Base-by-base conservation (phyloP, 2,329 filamentous ascomycete species). In the Sporothrix humicola region DNA sequence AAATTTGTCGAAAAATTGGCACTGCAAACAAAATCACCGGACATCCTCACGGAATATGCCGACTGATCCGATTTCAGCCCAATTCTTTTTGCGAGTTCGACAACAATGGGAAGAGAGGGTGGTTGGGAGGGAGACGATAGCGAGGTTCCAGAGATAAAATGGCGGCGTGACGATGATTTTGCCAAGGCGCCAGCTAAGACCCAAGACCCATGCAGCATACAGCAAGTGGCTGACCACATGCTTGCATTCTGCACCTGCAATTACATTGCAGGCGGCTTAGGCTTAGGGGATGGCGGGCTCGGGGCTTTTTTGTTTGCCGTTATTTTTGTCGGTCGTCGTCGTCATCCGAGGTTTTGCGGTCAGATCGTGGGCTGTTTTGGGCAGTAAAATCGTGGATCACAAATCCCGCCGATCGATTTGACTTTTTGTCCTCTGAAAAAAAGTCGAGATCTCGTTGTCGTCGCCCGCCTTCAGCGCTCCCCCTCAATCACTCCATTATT, bases 171-270 rank as follows among this genome's bases (percentile, higher is more conserved):
- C 17, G 10, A 46, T 66, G 44, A 23, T 26, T 9, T 65, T 10
- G 69, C 69, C 69, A 71, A 71, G 69, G 42, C 69, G 54, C 69
- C 20, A 71, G 12, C 37, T 13, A 46, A 69, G 26, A 48, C n/a
- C 31, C 31, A 37, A 48, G 46, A 48, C 15, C 42, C 61, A 13
- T 48, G 42, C 42, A 48, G 42, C n/a, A 52, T 23, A 37, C n/a
- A 56, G 52, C 52, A 23, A n/a, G 3, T 9, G 52, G 9, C 15
- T 56, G 52, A 52, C 20, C 13, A 63, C 37, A 63, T 9, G 59
- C 37, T n/a, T 8, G 9, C 52, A 20, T 3, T 23, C 2, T 56
- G 52, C 52, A 52, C 13, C 23, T 56, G 52, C 20, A 23, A 23
- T 56, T 17, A 7, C 48, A 15, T 52, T 52, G 3, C 48, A 17